phyloP scores from a whole-genome alignment of 805 yeast species.

The Torulaspora franciscae region DNA sequence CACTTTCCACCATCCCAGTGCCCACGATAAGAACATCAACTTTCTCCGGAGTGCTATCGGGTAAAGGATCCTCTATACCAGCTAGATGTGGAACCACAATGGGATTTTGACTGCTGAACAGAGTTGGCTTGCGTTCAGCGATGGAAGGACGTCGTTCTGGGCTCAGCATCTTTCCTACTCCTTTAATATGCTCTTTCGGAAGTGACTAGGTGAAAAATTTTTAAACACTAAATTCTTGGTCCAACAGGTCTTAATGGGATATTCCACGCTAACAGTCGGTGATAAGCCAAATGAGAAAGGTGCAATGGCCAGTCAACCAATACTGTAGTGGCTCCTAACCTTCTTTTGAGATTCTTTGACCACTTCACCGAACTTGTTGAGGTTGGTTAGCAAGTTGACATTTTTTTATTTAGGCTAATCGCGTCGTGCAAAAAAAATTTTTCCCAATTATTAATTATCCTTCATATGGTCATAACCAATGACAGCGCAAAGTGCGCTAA shows the following conservation, averaged over 20 bases:
- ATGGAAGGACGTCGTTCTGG: conserved; percentile 53
- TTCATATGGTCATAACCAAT: neutral
- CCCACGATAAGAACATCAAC: conserved; percentile 91
- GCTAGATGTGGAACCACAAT: conserved; percentile 61
- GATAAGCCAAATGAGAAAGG: neutral
- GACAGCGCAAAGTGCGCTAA: neutral
- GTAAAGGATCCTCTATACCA: conserved; percentile 71
- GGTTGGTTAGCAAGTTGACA: conserved; percentile 1
- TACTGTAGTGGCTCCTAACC: neutral
- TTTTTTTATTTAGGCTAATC: conserved; percentile 7
- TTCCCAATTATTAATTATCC: neutral
- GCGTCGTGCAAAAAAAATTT: conserved; percentile 14
- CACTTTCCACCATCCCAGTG: conserved; percentile 84
- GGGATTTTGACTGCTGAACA: conserved; percentile 32
- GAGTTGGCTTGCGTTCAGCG: conserved; percentile 63
- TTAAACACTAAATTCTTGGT: neutral
- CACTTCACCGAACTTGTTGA: neutral
- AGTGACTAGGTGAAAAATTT: neutral
- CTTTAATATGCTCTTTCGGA: neutral
- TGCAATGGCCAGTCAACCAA: neutral
- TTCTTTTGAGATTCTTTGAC: neutral
- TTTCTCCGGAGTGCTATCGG: conserved; percentile 54
- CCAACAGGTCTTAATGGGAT: neutral
- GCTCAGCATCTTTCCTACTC: conserved; percentile 21
- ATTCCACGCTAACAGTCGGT: neutral